Evolutionary conservation across 2,329 filamentous ascomycete genomes (phyloP).

Genomic region (Colletotrichum lupini): DNA sequence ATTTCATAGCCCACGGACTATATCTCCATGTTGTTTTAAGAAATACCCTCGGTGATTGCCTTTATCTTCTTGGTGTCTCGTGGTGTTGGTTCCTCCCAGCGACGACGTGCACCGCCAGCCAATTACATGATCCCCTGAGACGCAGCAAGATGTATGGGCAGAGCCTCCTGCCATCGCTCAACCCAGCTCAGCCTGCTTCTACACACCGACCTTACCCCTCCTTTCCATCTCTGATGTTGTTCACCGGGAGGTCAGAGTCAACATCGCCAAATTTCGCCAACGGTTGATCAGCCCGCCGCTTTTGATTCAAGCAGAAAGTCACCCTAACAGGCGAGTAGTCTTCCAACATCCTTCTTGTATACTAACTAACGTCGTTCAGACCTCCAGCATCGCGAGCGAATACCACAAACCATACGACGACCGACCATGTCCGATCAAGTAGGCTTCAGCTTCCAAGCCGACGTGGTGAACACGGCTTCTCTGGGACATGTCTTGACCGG

Average conservation of each 20-base stretch:
- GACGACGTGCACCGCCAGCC: neutral
- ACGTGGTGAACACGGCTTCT: conserved; percentile 1
- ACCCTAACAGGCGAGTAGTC: too few species aligned
- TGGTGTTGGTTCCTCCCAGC: neutral
- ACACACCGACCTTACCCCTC: neutral
- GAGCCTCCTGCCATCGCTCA: neutral
- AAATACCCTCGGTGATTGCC: too few species aligned
- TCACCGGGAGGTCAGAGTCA: neutral
- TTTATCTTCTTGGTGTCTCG: too few species aligned
- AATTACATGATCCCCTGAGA: neutral
- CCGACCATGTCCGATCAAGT: neutral
- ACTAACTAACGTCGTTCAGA: too few species aligned
- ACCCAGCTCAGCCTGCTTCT: neutral
- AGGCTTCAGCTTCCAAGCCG: conserved; percentile 5
- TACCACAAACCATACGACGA: neutral
- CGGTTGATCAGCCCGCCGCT: neutral
- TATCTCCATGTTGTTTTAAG: too few species aligned
- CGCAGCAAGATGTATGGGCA: neutral
- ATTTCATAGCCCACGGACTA: too few species aligned
- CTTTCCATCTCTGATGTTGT: neutral
- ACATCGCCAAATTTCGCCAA: neutral
- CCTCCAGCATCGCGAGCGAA: neutral
- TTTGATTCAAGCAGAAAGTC: too few species aligned
- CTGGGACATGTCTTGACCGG: conserved; percentile 1
- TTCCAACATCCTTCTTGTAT: too few species aligned